Percentiles rank a stretch among this genome's conserved stretches.
phyloP scores from a whole-genome alignment of 2,329 filamentous ascomycete species.

The Botrytis deweyae region DNA sequence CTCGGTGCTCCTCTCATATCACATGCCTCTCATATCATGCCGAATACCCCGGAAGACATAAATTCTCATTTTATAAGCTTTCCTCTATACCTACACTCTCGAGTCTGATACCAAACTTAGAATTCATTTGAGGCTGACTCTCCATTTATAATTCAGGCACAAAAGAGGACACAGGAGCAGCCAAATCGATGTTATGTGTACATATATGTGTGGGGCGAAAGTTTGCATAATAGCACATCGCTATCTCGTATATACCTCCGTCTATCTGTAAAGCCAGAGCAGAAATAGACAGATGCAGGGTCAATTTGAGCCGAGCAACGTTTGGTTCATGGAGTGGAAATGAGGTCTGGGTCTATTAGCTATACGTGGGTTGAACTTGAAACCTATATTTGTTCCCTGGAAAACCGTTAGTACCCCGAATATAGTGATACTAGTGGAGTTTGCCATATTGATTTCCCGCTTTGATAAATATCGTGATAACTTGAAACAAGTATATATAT shows the following conservation, averaged over 20 bases:
- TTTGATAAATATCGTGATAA: background rate
- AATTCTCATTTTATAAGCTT: background rate
- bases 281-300: background rate
- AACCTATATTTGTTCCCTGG: background rate
- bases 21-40: background rate
- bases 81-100: background rate
- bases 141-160: background rate
- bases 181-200: background rate
- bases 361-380: background rate
- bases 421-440: background rate
- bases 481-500: background rate
- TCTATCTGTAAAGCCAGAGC: background rate
- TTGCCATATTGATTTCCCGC: background rate
- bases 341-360: conserved; percentile 3
- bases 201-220: background rate
- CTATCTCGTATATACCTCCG: background rate
- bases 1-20: background rate
- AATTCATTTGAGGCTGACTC: background rate
- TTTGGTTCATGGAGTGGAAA: background rate
- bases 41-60: background rate
- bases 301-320: background rate
- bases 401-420: background rate
- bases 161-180: background rate
- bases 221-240: background rate
- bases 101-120: background rate